Conservation (phyloP, 805 yeast genomes). For the Candida golubevii region DNA sequence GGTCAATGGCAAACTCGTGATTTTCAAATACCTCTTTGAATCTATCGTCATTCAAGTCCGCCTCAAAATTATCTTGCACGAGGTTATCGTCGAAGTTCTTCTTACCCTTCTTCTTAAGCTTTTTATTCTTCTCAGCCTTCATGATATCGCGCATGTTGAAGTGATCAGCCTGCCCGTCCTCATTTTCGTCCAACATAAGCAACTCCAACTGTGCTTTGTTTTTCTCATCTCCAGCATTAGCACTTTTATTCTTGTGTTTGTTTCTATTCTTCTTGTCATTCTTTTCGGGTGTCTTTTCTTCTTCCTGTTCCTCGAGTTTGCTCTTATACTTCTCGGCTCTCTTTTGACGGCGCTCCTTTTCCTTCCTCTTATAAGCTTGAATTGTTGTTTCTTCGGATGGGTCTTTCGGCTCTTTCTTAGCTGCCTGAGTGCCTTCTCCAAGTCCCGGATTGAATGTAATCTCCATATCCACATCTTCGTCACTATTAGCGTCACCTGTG, state of each 20-base stretch:
- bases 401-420: constrained; percentile 36
- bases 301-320: constrained; percentile 48
- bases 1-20: constrained; percentile 92
- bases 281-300: constrained; percentile 11
- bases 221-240: constrained; percentile 17
- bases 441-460: constrained; percentile 92
- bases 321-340: constrained; percentile 76
- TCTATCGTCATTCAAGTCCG: constrained; percentile 79
- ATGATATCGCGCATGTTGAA: constrained; percentile 75
- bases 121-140: constrained; percentile 66
- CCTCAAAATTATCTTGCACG: constrained; percentile 48
- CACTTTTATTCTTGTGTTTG: constrained; percentile 10
- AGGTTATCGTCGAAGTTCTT: constrained; percentile 50
- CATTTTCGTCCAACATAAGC: constrained; percentile 59
- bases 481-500: constrained; percentile 40
- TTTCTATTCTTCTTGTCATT: constrained; percentile 25
- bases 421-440: constrained; percentile 25
- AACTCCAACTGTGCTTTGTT: constrained; percentile 66
- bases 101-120: constrained; percentile 40
- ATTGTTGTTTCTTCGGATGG: constrained; percentile 68
- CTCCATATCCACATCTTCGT: constrained; percentile 80
- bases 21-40: constrained; percentile 78
- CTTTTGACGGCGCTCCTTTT: constrained; percentile 84
- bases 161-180: constrained; percentile 48
- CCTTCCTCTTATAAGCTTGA: constrained; percentile 77